Base-by-base conservation (phyloP, 2,329 filamentous ascomycete species). In the Venturia pyrina region DNA sequence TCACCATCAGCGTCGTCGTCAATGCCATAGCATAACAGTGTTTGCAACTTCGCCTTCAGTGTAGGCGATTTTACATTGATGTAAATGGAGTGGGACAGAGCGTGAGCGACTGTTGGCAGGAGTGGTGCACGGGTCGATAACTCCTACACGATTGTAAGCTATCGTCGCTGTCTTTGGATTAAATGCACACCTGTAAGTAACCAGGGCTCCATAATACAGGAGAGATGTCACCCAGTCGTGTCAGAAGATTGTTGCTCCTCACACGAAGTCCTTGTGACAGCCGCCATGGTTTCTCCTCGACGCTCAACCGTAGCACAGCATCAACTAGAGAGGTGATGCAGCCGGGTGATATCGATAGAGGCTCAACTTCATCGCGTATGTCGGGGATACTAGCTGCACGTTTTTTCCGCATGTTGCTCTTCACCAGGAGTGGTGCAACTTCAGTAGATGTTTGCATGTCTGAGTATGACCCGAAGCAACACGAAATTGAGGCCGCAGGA, bases 181-280 rank as follows among this genome's bases (percentile, higher is more conserved):
- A 32, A 13, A 63, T 19, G 53, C 56, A 59, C 70, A 77, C 74
- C 21, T 66, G 65, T 21, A 76, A 68, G 67, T 77, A 77, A 7
- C 72, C 75, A 7, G 75, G 74, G 60, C 72, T 74, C 75, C 76
- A 81, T 37, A 80, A 57, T 5, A 70, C 67, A 3, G 79, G 79
- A 46, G 74, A 75, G 6, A 79, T 63, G 46, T 75, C 72, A 46
- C 74, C 70, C 3, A 81, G 71, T 53, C 72, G 71, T 68, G 28
- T 71, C 68, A 13, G 74, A 74, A 17, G 74, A 74, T 71, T 63
- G 70, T 72, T 19, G 77, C 57, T 32, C 72, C 75, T 8, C 76
- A 56, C 10, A 72, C 72, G 24, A 66, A 43, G n/a, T 19, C 48
- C 37, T 32, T 40, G 67, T 1, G 65, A 5, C 0, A 70, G 62